A percentile compares a stretch with the other conserved stretches of the same genome.
Conservation (phyloP, 1,284 basidiomycete species). For the Pyrrhoderma lamaoense region DNA sequence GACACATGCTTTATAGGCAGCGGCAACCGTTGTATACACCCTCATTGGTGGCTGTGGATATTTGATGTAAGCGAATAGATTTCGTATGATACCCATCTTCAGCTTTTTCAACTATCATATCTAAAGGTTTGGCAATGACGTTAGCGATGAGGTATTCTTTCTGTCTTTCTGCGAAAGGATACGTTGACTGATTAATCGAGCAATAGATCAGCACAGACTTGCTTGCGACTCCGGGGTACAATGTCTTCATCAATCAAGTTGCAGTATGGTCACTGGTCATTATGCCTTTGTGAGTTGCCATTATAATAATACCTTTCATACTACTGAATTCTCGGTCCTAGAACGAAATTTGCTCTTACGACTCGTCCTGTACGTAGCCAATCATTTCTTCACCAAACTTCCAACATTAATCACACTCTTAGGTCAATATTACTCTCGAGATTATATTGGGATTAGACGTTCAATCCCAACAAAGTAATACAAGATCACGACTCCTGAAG, state of each 20-base stretch:
- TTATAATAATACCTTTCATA: constrained; percentile 9
- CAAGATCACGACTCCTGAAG: constrained; percentile 31
- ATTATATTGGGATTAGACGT: constrained; percentile 61
- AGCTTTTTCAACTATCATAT: not conserved
- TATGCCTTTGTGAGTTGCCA: constrained; percentile 59
- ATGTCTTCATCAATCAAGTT: constrained; percentile 62
- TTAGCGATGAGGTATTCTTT: constrained; percentile 71
- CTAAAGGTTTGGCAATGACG: constrained; percentile 57
- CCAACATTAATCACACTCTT: not conserved
- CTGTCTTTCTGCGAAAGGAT: not conserved
- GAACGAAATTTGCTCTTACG: constrained; percentile 83
- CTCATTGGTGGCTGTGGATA: constrained; percentile 84
- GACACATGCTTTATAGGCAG: constrained; percentile 36
- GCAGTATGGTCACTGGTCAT: constrained; percentile 89
- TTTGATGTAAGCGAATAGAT: constrained; percentile 52
- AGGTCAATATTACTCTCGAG: constrained; percentile 78
- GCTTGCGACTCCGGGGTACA: constrained; percentile 71
- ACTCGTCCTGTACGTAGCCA: constrained; percentile 66
- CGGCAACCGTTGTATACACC: constrained; percentile 74
- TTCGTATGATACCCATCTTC: not conserved
- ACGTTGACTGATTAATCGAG: not conserved
- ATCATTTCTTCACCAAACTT: constrained; percentile 10
- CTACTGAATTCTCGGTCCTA: constrained; percentile 24
- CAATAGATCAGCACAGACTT: constrained; percentile 83
- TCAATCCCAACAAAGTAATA: constrained; percentile 19